phyloP scores from a whole-genome alignment of 225 moss, liverwort and hornwort genomes.

The Takakia lepidozioides region DNA sequence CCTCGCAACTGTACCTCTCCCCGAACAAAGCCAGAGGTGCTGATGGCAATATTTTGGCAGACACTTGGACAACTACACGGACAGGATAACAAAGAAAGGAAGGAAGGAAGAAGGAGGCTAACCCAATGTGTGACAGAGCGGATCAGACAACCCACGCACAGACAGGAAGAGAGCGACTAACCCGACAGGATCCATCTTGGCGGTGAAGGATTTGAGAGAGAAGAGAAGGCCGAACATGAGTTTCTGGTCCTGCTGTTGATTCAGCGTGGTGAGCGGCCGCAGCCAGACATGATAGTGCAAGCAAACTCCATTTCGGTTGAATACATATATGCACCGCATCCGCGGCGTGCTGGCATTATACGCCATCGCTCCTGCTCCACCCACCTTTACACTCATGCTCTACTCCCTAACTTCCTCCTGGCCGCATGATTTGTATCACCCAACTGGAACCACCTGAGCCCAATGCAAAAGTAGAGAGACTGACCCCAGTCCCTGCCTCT shows the following conservation, averaged over 20 bases:
- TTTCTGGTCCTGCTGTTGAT: constrained; percentile 95
- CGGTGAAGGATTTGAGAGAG: constrained; percentile 90
- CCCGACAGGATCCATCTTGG: constrained; percentile 95
- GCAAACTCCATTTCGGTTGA: constrained; percentile 90
- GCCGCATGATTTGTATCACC: too few relatives aligned
- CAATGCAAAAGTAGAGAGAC: too few relatives aligned
- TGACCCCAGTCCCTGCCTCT: too few relatives aligned
- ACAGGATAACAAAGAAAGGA: too few relatives aligned
- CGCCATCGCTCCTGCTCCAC: constrained; percentile 24
- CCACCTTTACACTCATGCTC: constrained; percentile 33
- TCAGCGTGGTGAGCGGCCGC: constrained; percentile 74
- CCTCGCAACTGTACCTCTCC: too few relatives aligned
- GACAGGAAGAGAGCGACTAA: not conserved
- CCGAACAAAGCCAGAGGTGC: too few relatives aligned
- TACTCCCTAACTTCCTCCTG: too few relatives aligned
- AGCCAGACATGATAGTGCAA: constrained; percentile 96
- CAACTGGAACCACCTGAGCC: too few relatives aligned
- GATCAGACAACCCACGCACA: not conserved
- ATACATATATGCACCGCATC: constrained; percentile 96
- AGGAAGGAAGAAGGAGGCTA: too few relatives aligned
- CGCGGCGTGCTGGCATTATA: constrained; percentile 45
- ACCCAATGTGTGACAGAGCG: too few relatives aligned
- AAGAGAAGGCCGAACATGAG: constrained; percentile 97
- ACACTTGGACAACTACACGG: too few relatives aligned
- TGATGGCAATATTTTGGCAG: too few relatives aligned